Conservation (phyloP, 1,284 basidiomycete genomes). For the Trametes hirsuta region DNA sequence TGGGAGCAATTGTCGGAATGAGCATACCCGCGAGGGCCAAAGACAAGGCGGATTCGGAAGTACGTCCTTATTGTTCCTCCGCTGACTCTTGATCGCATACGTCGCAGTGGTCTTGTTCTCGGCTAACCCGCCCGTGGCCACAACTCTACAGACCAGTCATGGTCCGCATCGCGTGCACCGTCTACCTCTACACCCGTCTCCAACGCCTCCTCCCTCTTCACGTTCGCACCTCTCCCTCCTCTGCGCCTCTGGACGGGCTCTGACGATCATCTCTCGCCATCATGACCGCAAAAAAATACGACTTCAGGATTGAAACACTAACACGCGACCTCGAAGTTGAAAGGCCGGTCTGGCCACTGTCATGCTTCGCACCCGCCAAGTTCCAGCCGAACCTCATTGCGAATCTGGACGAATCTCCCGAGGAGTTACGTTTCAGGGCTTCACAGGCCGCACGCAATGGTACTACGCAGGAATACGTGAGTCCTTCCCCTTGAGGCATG, state of each 20-base stretch:
- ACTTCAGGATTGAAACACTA: constrained; percentile 60
- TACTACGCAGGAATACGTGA: constrained; percentile 71
- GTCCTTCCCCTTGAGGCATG: constrained; percentile 31
- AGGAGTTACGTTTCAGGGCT: constrained; percentile 81
- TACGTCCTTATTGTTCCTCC: constrained; percentile 29
- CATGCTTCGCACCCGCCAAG: constrained; percentile 81
- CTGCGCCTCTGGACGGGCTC: constrained; percentile 1
- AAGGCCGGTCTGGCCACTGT: constrained; percentile 82
- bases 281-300: constrained; percentile 12
- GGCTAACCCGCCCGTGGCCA: constrained; percentile 1
- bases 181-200: constrained; percentile 26
- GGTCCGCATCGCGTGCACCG: constrained; percentile 34
- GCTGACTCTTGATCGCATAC: not conserved
- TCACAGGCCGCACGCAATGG: constrained; percentile 60
- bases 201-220: constrained; percentile 40
- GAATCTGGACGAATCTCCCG: constrained; percentile 76
- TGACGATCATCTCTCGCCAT: constrained; percentile 15
- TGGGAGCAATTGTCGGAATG: constrained; percentile 68
- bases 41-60: constrained; percentile 40
- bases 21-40: constrained; percentile 54
- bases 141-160: constrained; percentile 44
- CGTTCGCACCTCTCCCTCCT: constrained; percentile 39
- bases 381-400: constrained; percentile 70
- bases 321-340: constrained; percentile 67
- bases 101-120: constrained; percentile 28